These are phyloP conservation scores for Sisymbrium irio DNA, from an alignment of 345 rosid genomes.

Conservation along the genomic window DNA sequence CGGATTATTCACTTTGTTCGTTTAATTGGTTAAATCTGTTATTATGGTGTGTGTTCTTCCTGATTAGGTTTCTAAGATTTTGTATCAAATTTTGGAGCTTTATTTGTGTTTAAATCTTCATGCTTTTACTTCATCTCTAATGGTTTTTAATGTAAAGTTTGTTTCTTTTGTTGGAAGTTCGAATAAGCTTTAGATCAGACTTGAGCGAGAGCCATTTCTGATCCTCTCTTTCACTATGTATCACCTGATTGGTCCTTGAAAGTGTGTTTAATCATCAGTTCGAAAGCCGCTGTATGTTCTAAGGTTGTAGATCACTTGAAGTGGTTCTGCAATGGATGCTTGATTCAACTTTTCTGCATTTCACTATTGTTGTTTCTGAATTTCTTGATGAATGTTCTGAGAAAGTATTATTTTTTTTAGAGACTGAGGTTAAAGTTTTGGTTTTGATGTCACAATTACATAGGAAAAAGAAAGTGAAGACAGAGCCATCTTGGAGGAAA, in stretches of 20 bases:
- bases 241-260: too few species aligned
- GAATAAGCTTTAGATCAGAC: too few species aligned
- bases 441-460: constrained; percentile 2
- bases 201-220: too few species aligned
- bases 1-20: background rate
- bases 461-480: constrained; percentile 63
- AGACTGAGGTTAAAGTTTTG: constrained; percentile 7
- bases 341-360: constrained; percentile 8
- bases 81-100: background rate
- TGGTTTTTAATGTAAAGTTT: background rate
- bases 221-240: too few species aligned
- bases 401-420: background rate
- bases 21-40: constrained; percentile 16
- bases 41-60: background rate
- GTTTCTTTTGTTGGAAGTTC: background rate
- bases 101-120: background rate
- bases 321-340: background rate
- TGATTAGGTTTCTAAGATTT: constrained; percentile 7
- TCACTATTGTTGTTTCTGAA: background rate
- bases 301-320: background rate
- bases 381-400: background rate
- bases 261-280: background rate
- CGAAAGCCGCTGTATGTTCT: background rate
- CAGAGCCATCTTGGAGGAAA: constrained; percentile 75
- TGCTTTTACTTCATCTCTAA: background rate